phyloP scores from a whole-genome alignment of 495 filamentous ascomycete species.

The Penicillium angulare region DNA sequence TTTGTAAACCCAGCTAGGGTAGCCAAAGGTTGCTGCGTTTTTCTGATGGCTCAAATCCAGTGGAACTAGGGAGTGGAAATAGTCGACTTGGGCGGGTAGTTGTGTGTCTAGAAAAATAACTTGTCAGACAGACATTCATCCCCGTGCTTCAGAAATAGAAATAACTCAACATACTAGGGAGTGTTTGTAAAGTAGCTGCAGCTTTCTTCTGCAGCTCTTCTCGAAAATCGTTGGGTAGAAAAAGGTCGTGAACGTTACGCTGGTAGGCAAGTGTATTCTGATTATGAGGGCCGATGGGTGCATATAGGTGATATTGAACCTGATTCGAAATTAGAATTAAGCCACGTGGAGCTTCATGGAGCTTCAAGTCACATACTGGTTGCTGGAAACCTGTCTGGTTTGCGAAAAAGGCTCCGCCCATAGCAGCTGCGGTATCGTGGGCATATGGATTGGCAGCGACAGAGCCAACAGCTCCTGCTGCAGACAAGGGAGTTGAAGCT shows the following conservation, averaged over 20 bases:
- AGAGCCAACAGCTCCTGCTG: slow-evolving; percentile 45
- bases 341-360: neutral
- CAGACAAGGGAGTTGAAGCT: slow-evolving; percentile 49
- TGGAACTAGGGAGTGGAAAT: slow-evolving; percentile 89
- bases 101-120: slow-evolving; percentile 52
- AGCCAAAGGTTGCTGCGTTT: slow-evolving; percentile 73
- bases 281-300: slow-evolving; percentile 77
- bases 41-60: slow-evolving; percentile 79
- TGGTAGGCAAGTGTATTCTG: slow-evolving; percentile 80
- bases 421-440: slow-evolving; percentile 53
- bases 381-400: slow-evolving; percentile 58
- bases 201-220: slow-evolving; percentile 88
- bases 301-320: slow-evolving; percentile 91
- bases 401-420: slow-evolving; percentile 56
- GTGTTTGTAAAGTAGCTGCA: slow-evolving; percentile 77
- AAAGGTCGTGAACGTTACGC: slow-evolving; percentile 81
- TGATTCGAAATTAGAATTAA: slow-evolving; percentile 24
- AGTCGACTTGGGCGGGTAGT: slow-evolving; percentile 71
- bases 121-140: neutral
- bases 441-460: slow-evolving; percentile 66
- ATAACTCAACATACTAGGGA: slow-evolving; percentile 64
- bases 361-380: slow-evolving; percentile 52
- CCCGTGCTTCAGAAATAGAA: too few species aligned
- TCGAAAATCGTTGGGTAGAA: slow-evolving; percentile 77
- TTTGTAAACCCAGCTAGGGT: slow-evolving; percentile 91